Evolutionary conservation across 2,329 filamentous ascomycete species (phyloP).

Genomic region (Samsoniella hepiali): DNA sequence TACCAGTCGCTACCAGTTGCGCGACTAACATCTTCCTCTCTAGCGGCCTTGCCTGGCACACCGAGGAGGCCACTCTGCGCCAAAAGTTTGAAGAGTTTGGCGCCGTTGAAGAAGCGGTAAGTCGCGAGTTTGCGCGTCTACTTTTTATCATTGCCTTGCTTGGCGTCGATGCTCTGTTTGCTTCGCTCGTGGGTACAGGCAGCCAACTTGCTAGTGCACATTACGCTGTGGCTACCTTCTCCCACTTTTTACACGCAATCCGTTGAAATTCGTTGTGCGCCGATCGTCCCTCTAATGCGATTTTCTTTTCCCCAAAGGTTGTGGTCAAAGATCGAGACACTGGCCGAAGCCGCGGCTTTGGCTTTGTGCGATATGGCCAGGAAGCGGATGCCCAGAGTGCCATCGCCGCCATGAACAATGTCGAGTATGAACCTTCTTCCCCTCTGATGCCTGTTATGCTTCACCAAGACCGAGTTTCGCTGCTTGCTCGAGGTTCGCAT

Average conservation of each 20-base stretch:
- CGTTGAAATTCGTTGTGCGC: slow-evolving; percentile 1
- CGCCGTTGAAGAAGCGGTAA: slow-evolving; percentile 88
- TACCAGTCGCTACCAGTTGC: not conserved
- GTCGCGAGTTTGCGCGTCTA: slow-evolving; percentile 38
- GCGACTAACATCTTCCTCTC: slow-evolving; percentile 14
- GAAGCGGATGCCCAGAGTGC: slow-evolving; percentile 74
- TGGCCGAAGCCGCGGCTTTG: slow-evolving; percentile 93
- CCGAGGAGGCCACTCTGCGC: slow-evolving; percentile 81
- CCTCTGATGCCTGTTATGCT: slow-evolving; percentile 9
- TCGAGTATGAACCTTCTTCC: slow-evolving; percentile 64
- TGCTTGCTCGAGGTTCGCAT: slow-evolving; percentile 19
- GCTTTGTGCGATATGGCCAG: slow-evolving; percentile 85
- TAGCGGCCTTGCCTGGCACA: slow-evolving; percentile 98
- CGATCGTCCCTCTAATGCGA: slow-evolving; percentile 16
- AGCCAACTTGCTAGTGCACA: not conserved
- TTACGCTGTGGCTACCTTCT: not conserved
- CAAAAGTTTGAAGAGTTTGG: slow-evolving; percentile 93
- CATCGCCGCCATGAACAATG: slow-evolving; percentile 78
- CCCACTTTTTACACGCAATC: not conserved
- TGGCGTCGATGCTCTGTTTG: not conserved
- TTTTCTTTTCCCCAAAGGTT: slow-evolving; percentile 47
- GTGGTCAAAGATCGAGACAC: slow-evolving; percentile 98
- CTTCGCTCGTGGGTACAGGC: not conserved
- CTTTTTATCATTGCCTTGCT: slow-evolving; percentile 10
- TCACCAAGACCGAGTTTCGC: slow-evolving; percentile 15